Conservation (phyloP, 106 monocot species). For the Dioscorea zingiberensis region DNA sequence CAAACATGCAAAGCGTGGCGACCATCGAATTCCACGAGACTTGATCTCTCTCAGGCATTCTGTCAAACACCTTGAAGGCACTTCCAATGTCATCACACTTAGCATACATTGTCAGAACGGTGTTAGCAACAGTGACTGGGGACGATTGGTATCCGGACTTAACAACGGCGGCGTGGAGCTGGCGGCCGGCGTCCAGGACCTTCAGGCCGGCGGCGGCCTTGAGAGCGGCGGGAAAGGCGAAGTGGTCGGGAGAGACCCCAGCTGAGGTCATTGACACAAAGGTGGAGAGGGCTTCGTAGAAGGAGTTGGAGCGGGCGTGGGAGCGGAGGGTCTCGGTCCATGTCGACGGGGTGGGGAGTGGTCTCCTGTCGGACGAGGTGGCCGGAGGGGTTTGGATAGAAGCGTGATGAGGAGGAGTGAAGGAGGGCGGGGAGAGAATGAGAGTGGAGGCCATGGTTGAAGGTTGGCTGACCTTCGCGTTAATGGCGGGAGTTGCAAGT, state of each 20-base stretch:
- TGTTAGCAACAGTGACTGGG: slow-evolving; percentile 54
- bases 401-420: neutral
- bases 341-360: slow-evolving; percentile 13
- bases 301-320: slow-evolving; percentile 42
- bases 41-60: slow-evolving; percentile 37
- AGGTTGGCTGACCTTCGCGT: too few relatives aligned
- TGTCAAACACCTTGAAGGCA: slow-evolving; percentile 54
- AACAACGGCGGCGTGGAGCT: slow-evolving; percentile 64
- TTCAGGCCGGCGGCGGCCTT: slow-evolving; percentile 56
- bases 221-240: slow-evolving; percentile 76
- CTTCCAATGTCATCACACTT: slow-evolving; percentile 29
- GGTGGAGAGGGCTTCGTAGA: slow-evolving; percentile 35
- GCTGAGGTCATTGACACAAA: slow-evolving; percentile 49
- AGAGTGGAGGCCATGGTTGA: too few relatives aligned
- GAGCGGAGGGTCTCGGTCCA: slow-evolving; percentile 73
- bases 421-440: neutral
- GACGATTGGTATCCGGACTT: slow-evolving; percentile 41
- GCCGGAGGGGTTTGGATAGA: neutral
- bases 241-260: slow-evolving; percentile 59
- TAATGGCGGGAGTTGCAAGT: too few relatives aligned
- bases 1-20: slow-evolving; percentile 57
- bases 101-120: slow-evolving; percentile 60
- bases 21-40: slow-evolving; percentile 76
- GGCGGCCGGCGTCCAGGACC: slow-evolving; percentile 29
- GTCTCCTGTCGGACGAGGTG: neutral